Conservation (phyloP, 192 early-diverging fungal genomes). For the Radiomyces spectabilis region DNA sequence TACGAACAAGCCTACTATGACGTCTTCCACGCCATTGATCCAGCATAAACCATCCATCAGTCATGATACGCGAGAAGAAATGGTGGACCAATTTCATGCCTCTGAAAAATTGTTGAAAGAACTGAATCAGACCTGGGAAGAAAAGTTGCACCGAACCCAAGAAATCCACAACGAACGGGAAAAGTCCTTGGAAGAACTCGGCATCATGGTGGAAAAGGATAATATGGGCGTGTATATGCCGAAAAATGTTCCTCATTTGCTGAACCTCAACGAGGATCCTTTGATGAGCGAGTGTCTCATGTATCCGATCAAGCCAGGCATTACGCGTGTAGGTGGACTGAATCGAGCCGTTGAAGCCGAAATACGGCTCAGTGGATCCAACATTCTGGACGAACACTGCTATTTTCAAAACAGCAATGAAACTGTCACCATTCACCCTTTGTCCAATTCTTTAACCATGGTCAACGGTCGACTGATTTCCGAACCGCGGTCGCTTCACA, state of each 20-base stretch:
- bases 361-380: conserved; percentile 55
- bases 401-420: conserved; percentile 59
- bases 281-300: conserved; percentile 85
- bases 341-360: conserved; percentile 18
- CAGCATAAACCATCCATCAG: too few species aligned
- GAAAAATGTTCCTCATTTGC: conserved; percentile 72
- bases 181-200: conserved; percentile 69
- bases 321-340: conserved; percentile 55
- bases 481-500: conserved; percentile 47
- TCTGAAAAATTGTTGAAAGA: conserved; percentile 84
- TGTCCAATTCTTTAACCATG: conserved; percentile 50
- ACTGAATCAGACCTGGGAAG: conserved; percentile 79
- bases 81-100: conserved; percentile 75
- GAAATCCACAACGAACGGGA: conserved; percentile 67
- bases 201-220: conserved; percentile 65
- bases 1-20: conserved; percentile 27
- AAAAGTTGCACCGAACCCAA: conserved; percentile 66
- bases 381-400: conserved; percentile 62
- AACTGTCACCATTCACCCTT: conserved; percentile 54
- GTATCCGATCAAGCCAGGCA: conserved; percentile 76
- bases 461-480: conserved; percentile 71
- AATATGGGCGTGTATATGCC: conserved; percentile 70
- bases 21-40: conserved; percentile 29
- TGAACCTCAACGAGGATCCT: conserved; percentile 88
- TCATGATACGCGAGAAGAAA: conserved; percentile 40